Conservation (phyloP, 352 stramenopile species). For the Pythium dissimile region DNA sequence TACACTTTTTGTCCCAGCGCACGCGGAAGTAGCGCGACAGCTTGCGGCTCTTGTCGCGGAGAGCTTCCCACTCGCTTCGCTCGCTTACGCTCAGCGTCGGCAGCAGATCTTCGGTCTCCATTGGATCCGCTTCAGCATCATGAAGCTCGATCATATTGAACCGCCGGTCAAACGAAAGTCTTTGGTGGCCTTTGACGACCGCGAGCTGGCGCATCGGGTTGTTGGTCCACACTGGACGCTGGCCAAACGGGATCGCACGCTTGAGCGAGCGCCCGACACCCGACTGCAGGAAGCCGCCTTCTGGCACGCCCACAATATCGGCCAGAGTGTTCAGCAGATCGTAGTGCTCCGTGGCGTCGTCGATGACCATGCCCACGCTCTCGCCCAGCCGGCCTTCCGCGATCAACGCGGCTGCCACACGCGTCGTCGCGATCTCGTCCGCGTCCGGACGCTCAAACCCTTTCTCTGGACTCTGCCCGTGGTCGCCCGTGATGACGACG, state of each 20-base stretch:
- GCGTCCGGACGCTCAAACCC: constrained; percentile 12
- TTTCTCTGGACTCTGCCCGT: constrained; percentile 41
- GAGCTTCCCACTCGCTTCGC: constrained; percentile 5
- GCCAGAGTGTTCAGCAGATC: constrained; percentile 24
- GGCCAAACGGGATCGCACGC: constrained; percentile 25
- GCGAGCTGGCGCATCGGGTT: constrained; percentile 48
- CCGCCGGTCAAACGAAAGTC: constrained; percentile 39
- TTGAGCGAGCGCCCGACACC: constrained; percentile 34
- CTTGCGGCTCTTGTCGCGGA: constrained; percentile 30
- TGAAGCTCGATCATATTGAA: constrained; percentile 33
- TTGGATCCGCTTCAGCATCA: constrained; percentile 35
- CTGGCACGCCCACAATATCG: constrained; percentile 22
- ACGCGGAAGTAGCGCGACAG: constrained; percentile 38
- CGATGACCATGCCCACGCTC: constrained; percentile 8
- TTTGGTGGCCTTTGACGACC: constrained; percentile 30
- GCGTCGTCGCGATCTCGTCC: constrained; percentile 30
- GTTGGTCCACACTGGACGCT: constrained; percentile 46
- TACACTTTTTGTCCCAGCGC: constrained; percentile 42
- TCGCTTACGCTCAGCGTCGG: constrained; percentile 17
- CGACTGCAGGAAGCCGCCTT: constrained; percentile 21
- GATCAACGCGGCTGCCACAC: constrained; percentile 16
- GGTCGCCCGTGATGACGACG: constrained; percentile 45
- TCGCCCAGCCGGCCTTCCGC: constrained; percentile 18
- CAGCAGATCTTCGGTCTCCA: constrained; percentile 32
- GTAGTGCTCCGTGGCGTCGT: constrained; percentile 17